Evolutionary conservation across 1,284 basidiomycete species (phyloP), one percentile per base, ranked within the genome.

Genomic region (Sphaerobolus stellatus): DNA sequence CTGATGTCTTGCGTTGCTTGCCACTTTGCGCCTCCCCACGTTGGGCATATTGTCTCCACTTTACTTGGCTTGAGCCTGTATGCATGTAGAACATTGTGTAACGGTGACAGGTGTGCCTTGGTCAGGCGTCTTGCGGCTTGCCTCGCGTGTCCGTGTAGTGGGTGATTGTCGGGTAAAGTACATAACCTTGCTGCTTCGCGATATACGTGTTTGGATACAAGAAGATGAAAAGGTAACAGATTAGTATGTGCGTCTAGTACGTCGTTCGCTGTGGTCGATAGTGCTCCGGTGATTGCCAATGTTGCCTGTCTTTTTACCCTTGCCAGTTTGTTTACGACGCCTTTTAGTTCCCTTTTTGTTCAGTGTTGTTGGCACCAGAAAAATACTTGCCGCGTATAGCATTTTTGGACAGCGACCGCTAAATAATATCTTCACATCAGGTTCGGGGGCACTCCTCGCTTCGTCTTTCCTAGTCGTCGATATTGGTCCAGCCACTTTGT

Each of bases 181-280:
- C n/a, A n/a, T n/a, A n/a, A n/a, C n/a, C n/a, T n/a, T n/a, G n/a
- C n/a, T n/a, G n/a, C n/a, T n/a, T n/a, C n/a, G n/a, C n/a, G n/a
- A n/a, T n/a, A n/a, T n/a, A n/a, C n/a, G n/a, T n/a, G n/a, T n/a
- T n/a, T n/a, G n/a, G n/a, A n/a, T n/a, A 77, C 48, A 0, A 65
- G 48, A 0, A 68, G 54, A 6, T 63, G 25, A 14, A 70, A 62
- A 0, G 75, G 75, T 0, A 66, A 60, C 46, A 54, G 41, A 43
- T 54, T 30, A 11, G 56, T 16, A 20, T 55, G 45, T n/a, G 28
- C 24, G n/a, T 54, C 56, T 13, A 54, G 25, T 4, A 48, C 8
- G 28, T 53, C 45, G 9, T 9, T 44, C 6, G 52, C 16, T 11
- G 52, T 28, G 8, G 52, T 30, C 30, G 31, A 16, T 44, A 57